Conservation (phyloP, 352 stramenopile genomes). For the Phytophthora sojae region DNA sequence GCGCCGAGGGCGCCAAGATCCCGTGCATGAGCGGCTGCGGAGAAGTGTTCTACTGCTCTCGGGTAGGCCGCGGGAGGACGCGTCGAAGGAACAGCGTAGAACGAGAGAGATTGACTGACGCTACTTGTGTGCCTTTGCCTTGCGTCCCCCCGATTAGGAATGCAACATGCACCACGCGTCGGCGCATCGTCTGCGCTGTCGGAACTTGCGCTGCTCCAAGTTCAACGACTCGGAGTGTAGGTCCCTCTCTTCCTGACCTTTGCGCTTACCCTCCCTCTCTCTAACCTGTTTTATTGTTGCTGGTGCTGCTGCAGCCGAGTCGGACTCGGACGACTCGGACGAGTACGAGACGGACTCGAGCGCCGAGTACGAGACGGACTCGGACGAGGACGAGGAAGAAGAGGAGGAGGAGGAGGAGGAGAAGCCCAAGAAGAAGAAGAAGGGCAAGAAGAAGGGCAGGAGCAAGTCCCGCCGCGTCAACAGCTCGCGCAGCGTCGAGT, state of each 20-base stretch:
- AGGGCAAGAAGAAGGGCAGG: constrained; percentile 56
- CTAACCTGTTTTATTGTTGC: not conserved
- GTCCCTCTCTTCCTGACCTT: constrained; percentile 9
- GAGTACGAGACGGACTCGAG: constrained; percentile 73
- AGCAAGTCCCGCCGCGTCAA: constrained; percentile 56
- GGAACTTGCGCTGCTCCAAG: constrained; percentile 89
- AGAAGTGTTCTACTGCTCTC: constrained; percentile 90
- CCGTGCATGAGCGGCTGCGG: constrained; percentile 88
- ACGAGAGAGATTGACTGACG: constrained; percentile 5
- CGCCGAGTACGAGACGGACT: constrained; percentile 68
- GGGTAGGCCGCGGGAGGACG: constrained; percentile 44
- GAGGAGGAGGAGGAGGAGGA: constrained; percentile 78
- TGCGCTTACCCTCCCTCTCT: not conserved
- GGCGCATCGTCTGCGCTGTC: constrained; percentile 85
- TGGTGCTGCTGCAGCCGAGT: constrained; percentile 57
- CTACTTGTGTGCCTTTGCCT: not conserved
- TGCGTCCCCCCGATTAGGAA: constrained; percentile 46
- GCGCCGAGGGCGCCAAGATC: constrained; percentile 81
- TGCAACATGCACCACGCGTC: constrained; percentile 91
- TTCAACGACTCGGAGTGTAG: constrained; percentile 91
- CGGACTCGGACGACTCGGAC: constrained; percentile 78
- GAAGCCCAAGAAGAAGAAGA: constrained; percentile 75
- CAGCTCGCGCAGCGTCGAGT: constrained; percentile 54
- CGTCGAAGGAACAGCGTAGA: not conserved
- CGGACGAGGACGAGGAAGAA: constrained; percentile 55